Evolutionary conservation across 2,329 filamentous ascomycete genomes (phyloP).

Genomic region (Colletotrichum liaoningense): DNA sequence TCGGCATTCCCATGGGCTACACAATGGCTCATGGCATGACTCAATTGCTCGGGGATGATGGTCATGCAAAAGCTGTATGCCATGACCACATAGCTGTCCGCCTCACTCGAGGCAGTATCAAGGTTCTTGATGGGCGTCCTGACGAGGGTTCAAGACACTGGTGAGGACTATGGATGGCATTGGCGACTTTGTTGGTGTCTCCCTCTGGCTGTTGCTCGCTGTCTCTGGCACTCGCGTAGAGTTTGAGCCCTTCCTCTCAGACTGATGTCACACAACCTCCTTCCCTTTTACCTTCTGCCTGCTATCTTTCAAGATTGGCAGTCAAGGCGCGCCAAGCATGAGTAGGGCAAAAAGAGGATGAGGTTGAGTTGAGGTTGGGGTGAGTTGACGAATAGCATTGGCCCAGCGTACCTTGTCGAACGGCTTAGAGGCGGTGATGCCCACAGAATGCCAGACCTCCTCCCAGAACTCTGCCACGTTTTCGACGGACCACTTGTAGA

Average conservation of each 20-base stretch:
- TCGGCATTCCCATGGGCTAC: neutral
- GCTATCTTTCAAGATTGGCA: neutral
- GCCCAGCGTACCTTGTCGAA: constrained; percentile 65
- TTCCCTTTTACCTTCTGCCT: neutral
- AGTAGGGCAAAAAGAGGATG: constrained; percentile 2
- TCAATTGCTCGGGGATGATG: constrained; percentile 5
- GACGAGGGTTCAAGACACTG: constrained; percentile 35
- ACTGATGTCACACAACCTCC: constrained; percentile 20
- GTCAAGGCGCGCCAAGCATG: constrained; percentile 31
- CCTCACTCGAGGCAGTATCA: neutral
- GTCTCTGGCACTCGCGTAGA: constrained; percentile 19
- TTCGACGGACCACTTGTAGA: constrained; percentile 88
- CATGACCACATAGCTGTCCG: constrained; percentile 9
- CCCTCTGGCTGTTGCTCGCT: neutral
- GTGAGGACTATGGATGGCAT: constrained; percentile 13
- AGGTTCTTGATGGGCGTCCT: constrained; percentile 18
- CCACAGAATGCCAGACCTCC: constrained; percentile 85
- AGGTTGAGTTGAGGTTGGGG: constrained; percentile 20
- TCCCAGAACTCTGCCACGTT: constrained; percentile 84
- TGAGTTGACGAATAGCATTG: constrained; percentile 5
- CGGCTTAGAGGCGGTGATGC: constrained; percentile 74
- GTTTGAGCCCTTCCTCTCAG: constrained; percentile 14
- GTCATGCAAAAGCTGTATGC: constrained; percentile 18
- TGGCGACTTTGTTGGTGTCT: constrained; percentile 8
- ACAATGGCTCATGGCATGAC: constrained; percentile 18